Conservation (phyloP, 192 early-diverging fungal genomes). For the Backusella luteola region DNA sequence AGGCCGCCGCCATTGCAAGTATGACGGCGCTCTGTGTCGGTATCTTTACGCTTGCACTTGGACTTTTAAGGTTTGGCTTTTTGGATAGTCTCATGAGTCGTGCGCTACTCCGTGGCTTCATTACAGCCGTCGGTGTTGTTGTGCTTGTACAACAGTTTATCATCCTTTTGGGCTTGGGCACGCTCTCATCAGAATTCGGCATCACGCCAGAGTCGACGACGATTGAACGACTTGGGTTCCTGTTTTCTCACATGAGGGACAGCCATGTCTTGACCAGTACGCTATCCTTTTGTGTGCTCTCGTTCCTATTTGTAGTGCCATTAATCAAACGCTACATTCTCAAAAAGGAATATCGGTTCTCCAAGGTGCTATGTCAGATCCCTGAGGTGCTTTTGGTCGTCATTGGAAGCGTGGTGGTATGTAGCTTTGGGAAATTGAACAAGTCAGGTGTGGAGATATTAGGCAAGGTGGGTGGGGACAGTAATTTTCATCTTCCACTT, state of each 20-base stretch:
- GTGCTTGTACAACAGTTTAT: constrained; percentile 86
- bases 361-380: constrained; percentile 22
- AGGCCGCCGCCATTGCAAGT: constrained; percentile 44
- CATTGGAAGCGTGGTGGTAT: constrained; percentile 63
- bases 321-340: constrained; percentile 47
- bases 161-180: constrained; percentile 63
- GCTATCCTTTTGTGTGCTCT: constrained; percentile 66
- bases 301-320: constrained; percentile 48
- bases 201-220: constrained; percentile 66
- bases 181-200: constrained; percentile 32
- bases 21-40: constrained; percentile 76
- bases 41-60: constrained; percentile 82
- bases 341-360: neutral
- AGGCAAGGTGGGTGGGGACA: constrained; percentile 61
- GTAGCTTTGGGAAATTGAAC: constrained; percentile 63
- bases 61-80: constrained; percentile 95
- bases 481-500: constrained; percentile 16
- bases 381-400: constrained; percentile 91
- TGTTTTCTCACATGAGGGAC: constrained; percentile 56
- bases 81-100: constrained; percentile 91
- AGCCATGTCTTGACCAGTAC: constrained; percentile 63
- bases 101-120: constrained; percentile 88
- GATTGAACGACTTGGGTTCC: constrained; percentile 66
- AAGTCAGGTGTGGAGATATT: constrained; percentile 68
- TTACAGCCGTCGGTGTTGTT: constrained; percentile 87